Base-by-base conservation (phyloP, 1,284 basidiomycete species). In the Cryptococcus amylolentus region DNA sequence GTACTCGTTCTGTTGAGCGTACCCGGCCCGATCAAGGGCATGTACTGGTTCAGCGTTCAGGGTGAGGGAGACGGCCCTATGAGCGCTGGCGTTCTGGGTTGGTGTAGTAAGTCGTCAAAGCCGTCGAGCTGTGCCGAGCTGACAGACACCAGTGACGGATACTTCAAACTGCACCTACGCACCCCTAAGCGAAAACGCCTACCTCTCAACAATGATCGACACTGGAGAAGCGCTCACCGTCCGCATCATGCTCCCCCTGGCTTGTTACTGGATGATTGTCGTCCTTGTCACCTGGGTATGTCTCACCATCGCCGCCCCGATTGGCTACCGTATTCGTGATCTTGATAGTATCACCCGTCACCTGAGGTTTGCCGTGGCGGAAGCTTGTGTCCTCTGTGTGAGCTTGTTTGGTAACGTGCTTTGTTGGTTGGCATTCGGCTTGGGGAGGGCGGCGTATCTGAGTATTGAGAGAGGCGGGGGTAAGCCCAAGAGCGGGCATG, bases 131-230 rank as follows among this genome's bases (percentile, higher is more conserved):
- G 10, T 48, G 45, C 47, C 39, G 14, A 9, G 20, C 31, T 46
- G 12, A 50, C 42, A 5, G 13, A 38, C 16, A 43, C 20, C 39
- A 69, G 69, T 63, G 54, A 58, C 61, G 12, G 55, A 69, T 27
- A 75, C 70, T 8, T 61, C 67, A 13, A 75, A 75, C 48, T 75
- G 73, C 49, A 73, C 73, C n/a, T 75, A 73, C 58, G 67, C 71
- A 26, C 63, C 70, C 26, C 55, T 73, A n/a, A 73, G 70, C 49
- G 68, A 74, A 27, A 73, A 76, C 51, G 13, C 57, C 6, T 70
- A 69, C 50, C 58, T 76, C 7, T 63, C 66, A 6, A 56, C 52
- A 4, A 58, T 68, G 56, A 70, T 76, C 47, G 60, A 76, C 54
- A 63, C 64, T 2, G 71, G 71, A 16, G 61, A 69, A 51, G 72